Conservation (phyloP, 2,329 filamentous ascomycete genomes). For the Alternaria sp. region DNA sequence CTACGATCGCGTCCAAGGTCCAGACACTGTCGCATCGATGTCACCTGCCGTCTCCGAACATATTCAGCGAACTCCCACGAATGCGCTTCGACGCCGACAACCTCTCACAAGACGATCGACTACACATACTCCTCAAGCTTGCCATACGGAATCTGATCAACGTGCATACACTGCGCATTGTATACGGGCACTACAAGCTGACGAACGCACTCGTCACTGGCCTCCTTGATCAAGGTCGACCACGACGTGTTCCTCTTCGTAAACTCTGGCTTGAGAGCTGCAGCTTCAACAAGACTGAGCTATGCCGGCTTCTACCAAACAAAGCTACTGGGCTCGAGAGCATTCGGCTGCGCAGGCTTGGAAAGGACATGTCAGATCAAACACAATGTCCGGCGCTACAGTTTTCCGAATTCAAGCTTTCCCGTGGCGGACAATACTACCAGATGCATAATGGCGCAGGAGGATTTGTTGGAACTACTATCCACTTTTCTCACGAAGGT, state of each 20-base stretch:
- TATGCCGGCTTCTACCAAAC: slow-evolving; percentile 19
- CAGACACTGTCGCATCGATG: slow-evolving; percentile 54
- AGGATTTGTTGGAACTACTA: slow-evolving; percentile 37
- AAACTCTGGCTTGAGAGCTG: slow-evolving; percentile 57
- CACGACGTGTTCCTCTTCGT: slow-evolving; percentile 39
- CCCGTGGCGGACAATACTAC: slow-evolving; percentile 36
- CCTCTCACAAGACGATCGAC: slow-evolving; percentile 49
- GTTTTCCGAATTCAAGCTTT: slow-evolving; percentile 31
- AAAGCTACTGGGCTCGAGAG: slow-evolving; percentile 48
- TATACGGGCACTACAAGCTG: slow-evolving; percentile 53
- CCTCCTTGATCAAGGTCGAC: slow-evolving; percentile 45
- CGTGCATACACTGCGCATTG: slow-evolving; percentile 52
- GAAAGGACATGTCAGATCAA: slow-evolving; percentile 29
- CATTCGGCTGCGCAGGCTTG: slow-evolving; percentile 51
- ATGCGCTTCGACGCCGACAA: slow-evolving; percentile 49
- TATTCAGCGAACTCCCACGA: slow-evolving; percentile 52
- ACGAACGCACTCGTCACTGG: slow-evolving; percentile 49
- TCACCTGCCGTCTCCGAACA: slow-evolving; percentile 53
- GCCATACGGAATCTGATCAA: slow-evolving; percentile 51
- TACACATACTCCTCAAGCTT: slow-evolving; percentile 47
- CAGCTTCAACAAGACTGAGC: slow-evolving; percentile 33
- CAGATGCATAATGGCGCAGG: slow-evolving; percentile 42
- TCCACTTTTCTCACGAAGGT: slow-evolving; percentile 24
- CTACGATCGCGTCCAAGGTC: slow-evolving; percentile 51
- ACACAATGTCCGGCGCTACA: slow-evolving; percentile 22